These are phyloP conservation scores for Cladophialophora chaetospira DNA, from an alignment of 2,329 filamentous ascomycete species.

Conservation along the genomic window DNA sequence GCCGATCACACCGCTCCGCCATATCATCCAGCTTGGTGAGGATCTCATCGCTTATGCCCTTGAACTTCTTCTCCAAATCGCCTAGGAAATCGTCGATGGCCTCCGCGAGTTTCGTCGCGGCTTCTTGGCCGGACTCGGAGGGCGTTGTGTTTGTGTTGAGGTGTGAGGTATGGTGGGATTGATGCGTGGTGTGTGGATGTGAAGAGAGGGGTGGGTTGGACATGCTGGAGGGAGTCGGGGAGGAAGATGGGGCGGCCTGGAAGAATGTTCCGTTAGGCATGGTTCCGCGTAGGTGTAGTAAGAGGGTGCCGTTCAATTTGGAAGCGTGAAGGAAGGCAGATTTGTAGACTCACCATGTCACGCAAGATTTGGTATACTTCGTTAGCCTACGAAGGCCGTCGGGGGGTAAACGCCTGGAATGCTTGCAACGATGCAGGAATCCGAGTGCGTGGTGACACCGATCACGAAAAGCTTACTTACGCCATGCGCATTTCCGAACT, in stretches of 20 bases:
- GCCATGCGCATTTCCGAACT: too few relatives aligned
- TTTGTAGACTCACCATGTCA: too few relatives aligned
- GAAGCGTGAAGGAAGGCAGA: too few relatives aligned
- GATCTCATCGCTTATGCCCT: conserved; percentile 35
- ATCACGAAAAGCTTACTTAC: too few relatives aligned
- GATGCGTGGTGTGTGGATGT: background rate
- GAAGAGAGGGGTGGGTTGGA: conserved; percentile 1
- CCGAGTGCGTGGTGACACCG: too few relatives aligned
- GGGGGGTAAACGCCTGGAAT: too few relatives aligned
- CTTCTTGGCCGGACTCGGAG: conserved; percentile 19
- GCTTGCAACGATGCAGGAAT: too few relatives aligned
- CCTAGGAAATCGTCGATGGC: conserved; percentile 36
- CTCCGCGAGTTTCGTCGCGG: conserved; percentile 31
- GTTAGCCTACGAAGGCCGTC: too few relatives aligned
- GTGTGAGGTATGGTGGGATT: background rate
- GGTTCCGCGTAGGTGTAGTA: too few relatives aligned
- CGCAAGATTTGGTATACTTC: too few relatives aligned
- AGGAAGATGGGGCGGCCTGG: background rate
- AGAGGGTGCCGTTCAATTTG: too few relatives aligned
- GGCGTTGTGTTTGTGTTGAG: background rate
- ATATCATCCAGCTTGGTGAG: conserved; percentile 35
- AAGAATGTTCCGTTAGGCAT: conserved; percentile 2
- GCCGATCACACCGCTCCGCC: conserved; percentile 35
- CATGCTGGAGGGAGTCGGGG: background rate
- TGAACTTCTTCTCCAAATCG: conserved; percentile 36